Evolutionary conservation across 148 eudicot species (phyloP), one percentile per base, ranked within the genome.

Genomic region (Fagopyrum homotropicum): DNA sequence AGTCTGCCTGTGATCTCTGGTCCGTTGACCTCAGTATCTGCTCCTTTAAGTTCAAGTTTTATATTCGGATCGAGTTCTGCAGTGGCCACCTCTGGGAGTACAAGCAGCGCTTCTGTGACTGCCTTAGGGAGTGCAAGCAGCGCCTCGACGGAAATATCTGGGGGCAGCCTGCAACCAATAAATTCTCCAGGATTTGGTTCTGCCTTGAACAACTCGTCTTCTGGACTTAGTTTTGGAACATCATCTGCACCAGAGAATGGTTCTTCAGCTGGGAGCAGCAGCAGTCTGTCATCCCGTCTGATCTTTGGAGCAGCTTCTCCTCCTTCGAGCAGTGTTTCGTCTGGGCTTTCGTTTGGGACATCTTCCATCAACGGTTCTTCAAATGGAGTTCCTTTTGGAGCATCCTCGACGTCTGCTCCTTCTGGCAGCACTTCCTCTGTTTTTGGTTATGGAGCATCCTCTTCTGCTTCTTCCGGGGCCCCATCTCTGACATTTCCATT

Each of bases 191-290:
- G 73, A 45, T 81, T 82, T 45, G 46, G 77, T 51, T 78, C 83
- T n/a, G 26, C 79, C 45, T 72, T 61, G 44, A 81, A 50, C 75
- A 52, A 82, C 15, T 16, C 81, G 12, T 66, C 87, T 9, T 74
- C 72, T 40, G 64, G 84, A 35, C n/a, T 83, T 55, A 78, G 70
- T 35, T 89, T 89, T 77, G 84, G 78, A 64, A 57, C 80, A 6
- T 72, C 89, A 2, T 35, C 40, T 35, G 40, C 40, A 35, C 40
- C 40, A 35, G 40, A 35, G 3, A 35, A 1, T 35, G 40, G 40
- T 35, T 35, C 40, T 35, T 1, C 40, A 35, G 40, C 40, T 35
- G 40, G 40, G 40, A 35, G 40, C 40, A 35, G 40, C 40, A 35
- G 40, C 40, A 35, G 1, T 35, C 40, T 35, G 40, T 35, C 40